Percentiles rank a stretch among this genome's conserved stretches.
Evolutionary conservation across 495 filamentous ascomycete species (phyloP).

Genomic region (Cercophora samala): DNA sequence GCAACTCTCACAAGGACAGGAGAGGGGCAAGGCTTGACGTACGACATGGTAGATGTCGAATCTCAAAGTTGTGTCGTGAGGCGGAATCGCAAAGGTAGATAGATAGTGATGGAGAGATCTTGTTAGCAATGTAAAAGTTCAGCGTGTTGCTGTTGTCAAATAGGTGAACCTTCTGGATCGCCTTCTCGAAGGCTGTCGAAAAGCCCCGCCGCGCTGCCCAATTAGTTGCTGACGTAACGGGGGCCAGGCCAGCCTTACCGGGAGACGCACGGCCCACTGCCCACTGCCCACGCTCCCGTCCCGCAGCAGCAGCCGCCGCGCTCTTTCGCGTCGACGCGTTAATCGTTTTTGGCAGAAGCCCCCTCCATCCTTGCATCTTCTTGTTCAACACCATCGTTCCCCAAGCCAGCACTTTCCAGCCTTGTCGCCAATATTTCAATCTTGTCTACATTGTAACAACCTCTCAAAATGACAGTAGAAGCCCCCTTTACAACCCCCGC

Average conservation of each 20-base stretch:
- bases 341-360: not conserved
- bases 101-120: no score
- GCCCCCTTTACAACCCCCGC: not conserved
- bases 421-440: not conserved
- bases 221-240: not conserved
- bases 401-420: not conserved
- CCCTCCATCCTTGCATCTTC: not conserved
- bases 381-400: not conserved
- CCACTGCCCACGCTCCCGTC: no score
- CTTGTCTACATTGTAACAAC: not conserved
- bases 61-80: no score
- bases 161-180: not conserved
- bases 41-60: not conserved
- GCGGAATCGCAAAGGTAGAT: no score
- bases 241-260: not conserved
- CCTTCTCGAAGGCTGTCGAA: not conserved
- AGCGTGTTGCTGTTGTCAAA: not conserved
- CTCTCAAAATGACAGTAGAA: conserved; percentile 6
- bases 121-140: no score
- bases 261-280: not conserved
- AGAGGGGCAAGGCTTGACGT: not conserved
- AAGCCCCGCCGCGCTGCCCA: not conserved
- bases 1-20: not conserved
- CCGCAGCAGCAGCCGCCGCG: no score
- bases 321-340: conserved; percentile 16